A percentile compares a stretch with the other conserved stretches of the same genome.
These are phyloP conservation scores for Fusarium albidum DNA, from an alignment of 2,329 filamentous ascomycete genomes.

Conservation along the genomic window DNA sequence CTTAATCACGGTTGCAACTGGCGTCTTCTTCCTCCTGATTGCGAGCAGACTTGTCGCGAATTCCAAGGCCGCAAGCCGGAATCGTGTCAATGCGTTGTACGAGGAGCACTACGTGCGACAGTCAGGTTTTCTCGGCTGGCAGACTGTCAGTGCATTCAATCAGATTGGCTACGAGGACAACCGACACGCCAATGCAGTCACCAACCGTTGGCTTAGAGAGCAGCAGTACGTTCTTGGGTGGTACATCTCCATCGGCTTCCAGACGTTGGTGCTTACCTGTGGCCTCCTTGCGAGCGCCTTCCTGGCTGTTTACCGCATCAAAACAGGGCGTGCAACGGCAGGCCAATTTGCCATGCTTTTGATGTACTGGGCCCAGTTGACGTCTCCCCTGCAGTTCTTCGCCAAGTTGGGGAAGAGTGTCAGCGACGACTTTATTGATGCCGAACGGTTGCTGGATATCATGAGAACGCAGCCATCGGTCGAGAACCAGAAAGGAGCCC, in stretches of 20 bases:
- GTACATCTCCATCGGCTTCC: constrained; percentile 61
- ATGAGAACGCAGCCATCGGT: constrained; percentile 66
- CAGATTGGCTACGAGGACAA: constrained; percentile 65
- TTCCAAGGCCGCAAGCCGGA: constrained; percentile 58
- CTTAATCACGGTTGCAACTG: constrained; percentile 67
- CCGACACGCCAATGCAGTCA: constrained; percentile 61
- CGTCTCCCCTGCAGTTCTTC: constrained; percentile 76
- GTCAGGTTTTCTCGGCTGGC: constrained; percentile 66
- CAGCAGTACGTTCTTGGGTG: constrained; percentile 53
- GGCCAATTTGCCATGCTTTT: constrained; percentile 76
- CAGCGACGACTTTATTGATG: constrained; percentile 64
- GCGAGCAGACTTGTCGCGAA: constrained; percentile 60
- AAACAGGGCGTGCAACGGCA: constrained; percentile 64
- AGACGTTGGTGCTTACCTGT: constrained; percentile 71
- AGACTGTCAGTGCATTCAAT: constrained; percentile 67
- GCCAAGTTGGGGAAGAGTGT: constrained; percentile 63
- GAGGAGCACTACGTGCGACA: constrained; percentile 64
- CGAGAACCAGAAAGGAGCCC: constrained; percentile 59
- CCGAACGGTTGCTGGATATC: constrained; percentile 64
- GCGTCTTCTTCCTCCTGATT: constrained; percentile 63
- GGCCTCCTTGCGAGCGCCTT: constrained; percentile 72
- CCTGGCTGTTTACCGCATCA: constrained; percentile 71
- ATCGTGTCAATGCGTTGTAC: constrained; percentile 61
- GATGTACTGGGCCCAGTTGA: constrained; percentile 78
- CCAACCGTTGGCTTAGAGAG: constrained; percentile 49